These are phyloP conservation scores for Dichotomocladium elegans DNA, from an alignment of 371 early-diverging fungal genomes.

Conservation along the genomic window DNA sequence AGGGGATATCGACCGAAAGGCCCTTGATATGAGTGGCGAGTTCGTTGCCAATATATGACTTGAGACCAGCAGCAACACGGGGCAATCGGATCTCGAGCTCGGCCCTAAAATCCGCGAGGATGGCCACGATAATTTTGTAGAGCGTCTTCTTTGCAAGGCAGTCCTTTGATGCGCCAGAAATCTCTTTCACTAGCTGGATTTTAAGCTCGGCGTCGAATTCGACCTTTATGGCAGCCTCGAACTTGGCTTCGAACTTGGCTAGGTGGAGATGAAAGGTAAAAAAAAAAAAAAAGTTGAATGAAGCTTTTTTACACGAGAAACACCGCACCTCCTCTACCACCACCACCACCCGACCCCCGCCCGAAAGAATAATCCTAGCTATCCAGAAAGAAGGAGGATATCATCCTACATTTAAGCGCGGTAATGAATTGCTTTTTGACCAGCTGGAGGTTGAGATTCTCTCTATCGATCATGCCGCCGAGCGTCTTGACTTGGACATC, in stretches of 20 bases:
- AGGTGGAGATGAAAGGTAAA: too few species aligned
- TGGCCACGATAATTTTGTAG: conserved; percentile 12
- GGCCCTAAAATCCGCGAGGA: conserved; percentile 12
- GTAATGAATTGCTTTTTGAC: conserved; percentile 19
- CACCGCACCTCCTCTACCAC: too few species aligned
- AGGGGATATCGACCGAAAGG: conserved; percentile 16
- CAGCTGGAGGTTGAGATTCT: conserved; percentile 12
- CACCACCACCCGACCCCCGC: too few species aligned
- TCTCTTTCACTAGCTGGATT: too few species aligned
- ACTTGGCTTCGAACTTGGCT: conserved; percentile 15
- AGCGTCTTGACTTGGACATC: conserved; percentile 7
- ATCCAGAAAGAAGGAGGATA: conserved; percentile 1
- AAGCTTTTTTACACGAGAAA: too few species aligned
- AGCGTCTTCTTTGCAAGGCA: too few species aligned
- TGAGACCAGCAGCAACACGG: neutral
- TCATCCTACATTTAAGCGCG: conserved; percentile 21
- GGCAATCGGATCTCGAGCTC: neutral
- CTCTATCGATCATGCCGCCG: conserved; percentile 15
- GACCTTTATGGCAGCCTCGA: conserved; percentile 14
- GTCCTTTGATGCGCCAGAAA: too few species aligned
- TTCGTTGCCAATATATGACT: neutral
- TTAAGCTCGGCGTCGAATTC: conserved; percentile 25
- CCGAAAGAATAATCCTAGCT: neutral
- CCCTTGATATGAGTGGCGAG: conserved; percentile 17
- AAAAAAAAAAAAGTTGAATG: too few species aligned